These are phyloP conservation scores for Irpex sp. DNA, from an alignment of 1,284 basidiomycete species.

Conservation along the genomic window DNA sequence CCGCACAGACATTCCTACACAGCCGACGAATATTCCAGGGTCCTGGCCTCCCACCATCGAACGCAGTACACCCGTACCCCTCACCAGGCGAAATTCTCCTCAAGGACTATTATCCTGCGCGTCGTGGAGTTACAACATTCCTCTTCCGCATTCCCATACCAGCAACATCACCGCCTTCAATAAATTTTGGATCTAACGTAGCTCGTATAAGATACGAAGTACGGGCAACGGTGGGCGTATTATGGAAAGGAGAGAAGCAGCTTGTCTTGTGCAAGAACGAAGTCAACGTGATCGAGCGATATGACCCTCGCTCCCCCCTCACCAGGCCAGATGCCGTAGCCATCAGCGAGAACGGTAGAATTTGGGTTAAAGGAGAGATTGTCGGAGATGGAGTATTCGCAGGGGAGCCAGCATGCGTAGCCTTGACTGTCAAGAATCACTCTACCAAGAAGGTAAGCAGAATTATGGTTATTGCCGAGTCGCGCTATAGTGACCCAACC, in stretches of 20 bases:
- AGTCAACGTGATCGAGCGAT: conserved; percentile 62
- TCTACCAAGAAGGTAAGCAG: conserved; percentile 63
- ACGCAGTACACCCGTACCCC: conserved; percentile 62
- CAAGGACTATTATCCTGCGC: conserved; percentile 59
- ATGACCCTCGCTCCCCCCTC: conserved; percentile 32
- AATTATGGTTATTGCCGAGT: conserved; percentile 7
- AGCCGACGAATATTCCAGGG: conserved; percentile 70
- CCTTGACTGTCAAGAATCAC: conserved; percentile 76
- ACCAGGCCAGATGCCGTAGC: conserved; percentile 48
- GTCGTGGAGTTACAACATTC: conserved; percentile 68
- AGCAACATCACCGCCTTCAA: conserved; percentile 58
- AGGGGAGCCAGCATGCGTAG: conserved; percentile 65
- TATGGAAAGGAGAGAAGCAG: conserved; percentile 67
- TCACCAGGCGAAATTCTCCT: conserved; percentile 54
- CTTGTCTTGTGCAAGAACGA: conserved; percentile 58
- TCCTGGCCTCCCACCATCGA: conserved; percentile 73
- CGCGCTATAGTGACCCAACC: conserved; percentile 3
- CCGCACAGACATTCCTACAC: conserved; percentile 71
- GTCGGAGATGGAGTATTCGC: conserved; percentile 60
- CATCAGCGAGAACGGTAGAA: conserved; percentile 71
- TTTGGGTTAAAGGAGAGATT: conserved; percentile 68
- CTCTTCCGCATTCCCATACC: conserved; percentile 71
- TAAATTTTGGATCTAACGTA: conserved; percentile 62
- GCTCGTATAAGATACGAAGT: conserved; percentile 69
- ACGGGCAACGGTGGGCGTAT: conserved; percentile 62